Conservation (phyloP, 768 basidiomycete genomes). For the Kwoniella sp. region DNA sequence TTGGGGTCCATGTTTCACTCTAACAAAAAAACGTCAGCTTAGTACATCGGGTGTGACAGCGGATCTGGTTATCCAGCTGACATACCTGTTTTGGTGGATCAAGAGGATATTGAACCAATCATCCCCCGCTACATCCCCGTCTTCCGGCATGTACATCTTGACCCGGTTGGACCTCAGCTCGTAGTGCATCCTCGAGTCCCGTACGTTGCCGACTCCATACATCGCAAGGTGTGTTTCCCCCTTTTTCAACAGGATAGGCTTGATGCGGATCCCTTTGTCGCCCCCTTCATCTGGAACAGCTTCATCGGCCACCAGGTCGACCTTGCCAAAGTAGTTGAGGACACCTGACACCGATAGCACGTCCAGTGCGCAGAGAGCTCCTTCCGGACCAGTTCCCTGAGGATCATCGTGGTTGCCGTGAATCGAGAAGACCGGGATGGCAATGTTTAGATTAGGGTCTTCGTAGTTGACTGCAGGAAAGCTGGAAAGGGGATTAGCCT, state of each 20-base stretch:
- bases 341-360: slow-evolving; percentile 89
- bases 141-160: slow-evolving; percentile 85
- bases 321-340: slow-evolving; percentile 96
- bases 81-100: slow-evolving; percentile 91
- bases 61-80: neutral
- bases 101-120: slow-evolving; percentile 93
- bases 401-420: slow-evolving; percentile 99
- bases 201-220: slow-evolving; percentile 94
- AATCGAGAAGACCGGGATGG: slow-evolving; percentile 96
- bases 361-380: slow-evolving; percentile 91
- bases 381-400: slow-evolving; percentile 89
- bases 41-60: neutral
- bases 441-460: slow-evolving; percentile 53
- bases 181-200: slow-evolving; percentile 93
- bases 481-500: slow-evolving; percentile 52
- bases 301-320: slow-evolving; percentile 73
- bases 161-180: slow-evolving; percentile 91
- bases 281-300: slow-evolving; percentile 58
- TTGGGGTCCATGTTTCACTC: slow-evolving; percentile 90
- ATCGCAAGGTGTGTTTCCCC: slow-evolving; percentile 81
- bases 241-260: slow-evolving; percentile 84
- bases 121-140: slow-evolving; percentile 61
- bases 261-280: slow-evolving; percentile 70
- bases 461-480: slow-evolving; percentile 64
- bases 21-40: slow-evolving; percentile 43